These are phyloP conservation scores for Xeromyces bisporus DNA, from an alignment of 495 filamentous ascomycete species.

Conservation along the genomic window DNA sequence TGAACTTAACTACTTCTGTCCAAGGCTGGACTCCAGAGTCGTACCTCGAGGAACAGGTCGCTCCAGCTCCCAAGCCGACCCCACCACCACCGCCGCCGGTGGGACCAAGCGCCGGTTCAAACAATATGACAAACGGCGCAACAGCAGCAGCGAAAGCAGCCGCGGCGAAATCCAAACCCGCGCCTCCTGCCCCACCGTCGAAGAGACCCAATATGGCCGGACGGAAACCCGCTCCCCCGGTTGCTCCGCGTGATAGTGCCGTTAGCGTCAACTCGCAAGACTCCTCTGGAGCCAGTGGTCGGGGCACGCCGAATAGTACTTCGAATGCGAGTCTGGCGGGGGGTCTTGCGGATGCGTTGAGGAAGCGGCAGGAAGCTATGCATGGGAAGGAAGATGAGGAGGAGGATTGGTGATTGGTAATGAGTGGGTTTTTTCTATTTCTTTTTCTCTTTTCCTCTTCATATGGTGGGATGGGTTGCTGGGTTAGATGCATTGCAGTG, in stretches of 20 bases:
- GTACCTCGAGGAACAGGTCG: conserved; percentile 63
- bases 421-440: too few species aligned
- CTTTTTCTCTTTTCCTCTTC: too few species aligned
- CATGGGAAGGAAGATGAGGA: conserved; percentile 48
- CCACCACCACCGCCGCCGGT: conserved; percentile 42
- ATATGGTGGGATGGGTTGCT: too few species aligned
- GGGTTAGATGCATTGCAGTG: too few species aligned
- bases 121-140: conserved; percentile 31
- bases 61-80: conserved; percentile 30
- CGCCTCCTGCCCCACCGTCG: conserved; percentile 65
- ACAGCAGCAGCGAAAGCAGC: conserved; percentile 28
- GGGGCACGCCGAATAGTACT: conserved; percentile 51
- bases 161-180: conserved; percentile 48
- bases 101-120: conserved; percentile 28
- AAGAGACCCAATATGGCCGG: conserved; percentile 59
- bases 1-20: conserved; percentile 38
- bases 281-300: conserved; percentile 44
- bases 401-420: conserved; percentile 48
- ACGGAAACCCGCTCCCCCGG: conserved; percentile 46
- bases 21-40: conserved; percentile 90
- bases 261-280: conserved; percentile 52
- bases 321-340: conserved; percentile 58
- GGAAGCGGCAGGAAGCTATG: conserved; percentile 57
- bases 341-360: conserved; percentile 67
- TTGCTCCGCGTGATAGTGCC: conserved; percentile 51